Evolutionary conservation across 2,329 filamentous ascomycete genomes (phyloP), one percentile per base, ranked within the genome.

Genomic region (Xylariaceae sp.): DNA sequence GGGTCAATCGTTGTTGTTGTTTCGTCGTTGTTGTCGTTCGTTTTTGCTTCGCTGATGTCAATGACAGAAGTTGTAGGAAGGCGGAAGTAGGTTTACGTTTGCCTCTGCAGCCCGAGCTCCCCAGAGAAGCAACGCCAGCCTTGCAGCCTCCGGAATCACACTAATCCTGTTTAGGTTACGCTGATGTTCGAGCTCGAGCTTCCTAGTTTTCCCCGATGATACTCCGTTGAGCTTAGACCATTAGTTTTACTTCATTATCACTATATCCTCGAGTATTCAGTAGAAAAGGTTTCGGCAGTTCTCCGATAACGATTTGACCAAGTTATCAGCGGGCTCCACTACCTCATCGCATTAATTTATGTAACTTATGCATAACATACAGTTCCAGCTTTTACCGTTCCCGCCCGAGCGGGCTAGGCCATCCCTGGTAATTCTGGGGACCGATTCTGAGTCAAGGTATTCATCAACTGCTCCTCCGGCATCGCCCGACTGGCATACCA

Each of bases 81-180:
- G 6, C 35, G 35, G 46, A 40, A 35, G 40, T 26, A 21, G 18
- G 33, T 15, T 24, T 13, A 23, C 13, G 24, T 35, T 23, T n/a
- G n/a, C 21, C 4, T 13, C 6, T 41, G 37, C 46, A 24, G 30
- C 13, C 41, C 18, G 29, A 43, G 32, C 44, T 53, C 33, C 46
- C 54, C 45, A 36, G n/a, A 44, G 39, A 63, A 55, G 49, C 55
- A 48, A 66, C 64, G 64, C 65, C 65, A 68, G 64, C 64, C 64
- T 68, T 67, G 65, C 47, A 68, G 64, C 65, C 65, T 66, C 61
- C 61, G 57, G 49, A 24, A 3, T 16, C 41, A 32, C 42, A 27
- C 55, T 53, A 55, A 20, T 23, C 50, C 27, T 15, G 16, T 11
- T 26, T 27, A 7, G 24, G 30, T 45, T 47, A 39, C 26, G 16